Evolutionary conservation across 768 basidiomycete genomes (phyloP).

Genomic region (Lactarius hatsudake): DNA sequence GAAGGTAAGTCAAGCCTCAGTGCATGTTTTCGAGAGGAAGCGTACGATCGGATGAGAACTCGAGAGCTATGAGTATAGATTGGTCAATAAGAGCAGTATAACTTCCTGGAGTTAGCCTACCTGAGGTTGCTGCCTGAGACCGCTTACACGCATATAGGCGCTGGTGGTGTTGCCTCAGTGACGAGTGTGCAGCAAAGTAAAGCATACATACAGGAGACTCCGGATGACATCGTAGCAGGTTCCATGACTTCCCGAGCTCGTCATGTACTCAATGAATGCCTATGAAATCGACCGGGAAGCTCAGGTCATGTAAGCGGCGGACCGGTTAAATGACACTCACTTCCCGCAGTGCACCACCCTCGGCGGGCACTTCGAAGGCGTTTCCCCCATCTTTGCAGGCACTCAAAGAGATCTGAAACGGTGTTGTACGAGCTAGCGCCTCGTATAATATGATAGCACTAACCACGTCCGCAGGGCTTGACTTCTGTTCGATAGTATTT

Average conservation of each 20-base stretch:
- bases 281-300: not conserved
- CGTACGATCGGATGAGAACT: conserved; percentile 3
- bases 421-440: not conserved
- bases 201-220: not conserved
- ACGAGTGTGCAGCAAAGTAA: too few species aligned
- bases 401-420: conserved; percentile 3
- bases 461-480: conserved; percentile 3
- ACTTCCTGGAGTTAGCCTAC: not conserved
- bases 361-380: not conserved
- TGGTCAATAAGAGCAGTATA: not conserved
- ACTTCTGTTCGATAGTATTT: not conserved
- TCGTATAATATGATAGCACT: not conserved
- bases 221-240: not conserved
- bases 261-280: conserved; percentile 14
- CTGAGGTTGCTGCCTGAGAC: not conserved
- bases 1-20: not conserved
- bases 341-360: not conserved
- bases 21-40: not conserved
- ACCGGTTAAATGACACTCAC: not conserved
- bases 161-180: not conserved
- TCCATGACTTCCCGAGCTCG: not conserved
- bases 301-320: not conserved
- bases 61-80: not conserved
- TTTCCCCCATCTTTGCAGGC: not conserved
- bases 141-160: not conserved